Evolutionary conservation across 495 filamentous ascomycete genomes (phyloP).

Genomic region (Daldinia concentrica): DNA sequence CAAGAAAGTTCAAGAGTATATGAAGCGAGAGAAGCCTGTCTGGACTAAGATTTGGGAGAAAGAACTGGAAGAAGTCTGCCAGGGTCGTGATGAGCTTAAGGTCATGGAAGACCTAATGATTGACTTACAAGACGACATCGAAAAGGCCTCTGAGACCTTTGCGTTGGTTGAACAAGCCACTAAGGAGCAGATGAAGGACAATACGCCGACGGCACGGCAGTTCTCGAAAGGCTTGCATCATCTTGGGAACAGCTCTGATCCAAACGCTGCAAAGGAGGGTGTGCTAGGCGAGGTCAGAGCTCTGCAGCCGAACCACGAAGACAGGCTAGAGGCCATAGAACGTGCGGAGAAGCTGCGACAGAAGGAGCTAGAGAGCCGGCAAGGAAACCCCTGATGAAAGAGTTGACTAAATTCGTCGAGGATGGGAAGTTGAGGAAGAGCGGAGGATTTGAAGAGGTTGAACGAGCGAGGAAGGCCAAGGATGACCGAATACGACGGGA

Average conservation of each 20-base stretch:
- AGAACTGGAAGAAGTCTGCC: slow-evolving; percentile 91
- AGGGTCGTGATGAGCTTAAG: slow-evolving; percentile 90
- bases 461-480: slow-evolving; percentile 81
- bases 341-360: slow-evolving; percentile 88
- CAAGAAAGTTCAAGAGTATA: slow-evolving; percentile 93
- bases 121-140: slow-evolving; percentile 92
- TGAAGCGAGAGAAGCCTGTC: slow-evolving; percentile 88
- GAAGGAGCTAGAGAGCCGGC: slow-evolving; percentile 82
- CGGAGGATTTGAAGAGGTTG: slow-evolving; percentile 92
- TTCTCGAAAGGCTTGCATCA: slow-evolving; percentile 67
- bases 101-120: slow-evolving; percentile 93
- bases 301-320: slow-evolving; percentile 94
- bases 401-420: slow-evolving; percentile 86
- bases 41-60: slow-evolving; percentile 99
- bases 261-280: slow-evolving; percentile 82
- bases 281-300: slow-evolving; percentile 94
- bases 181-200: slow-evolving; percentile 88
- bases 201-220: slow-evolving; percentile 62
- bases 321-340: slow-evolving; percentile 92
- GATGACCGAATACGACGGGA: slow-evolving; percentile 89
- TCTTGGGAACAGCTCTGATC: slow-evolving; percentile 73
- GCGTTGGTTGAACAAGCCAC: slow-evolving; percentile 95
- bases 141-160: slow-evolving; percentile 92
- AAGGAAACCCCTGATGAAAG: slow-evolving; percentile 86
- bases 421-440: slow-evolving; percentile 95